Base-by-base conservation (phyloP, 2,329 filamentous ascomycete species). In the Aspergillus cejpii region DNA sequence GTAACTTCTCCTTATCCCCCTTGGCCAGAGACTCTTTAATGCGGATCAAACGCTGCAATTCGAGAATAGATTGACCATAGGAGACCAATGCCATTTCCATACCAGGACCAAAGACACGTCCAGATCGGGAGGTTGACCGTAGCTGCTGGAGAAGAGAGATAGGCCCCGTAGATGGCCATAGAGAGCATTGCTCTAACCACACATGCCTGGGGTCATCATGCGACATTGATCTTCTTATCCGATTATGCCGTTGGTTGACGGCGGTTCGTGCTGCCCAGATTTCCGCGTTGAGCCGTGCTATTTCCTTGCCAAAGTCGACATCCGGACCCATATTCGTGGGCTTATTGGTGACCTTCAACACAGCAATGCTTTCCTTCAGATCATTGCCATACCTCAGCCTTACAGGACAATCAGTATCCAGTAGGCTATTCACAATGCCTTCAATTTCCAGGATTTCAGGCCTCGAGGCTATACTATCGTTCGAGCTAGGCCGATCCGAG, bases 91-190 rank as follows among this genome's bases (percentile, higher is more conserved):
- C 43, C 17, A 66, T 51, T 48, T 66, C 70, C 53, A 70, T 67
- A 0, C 50, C 49, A 1, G 39, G n/a, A 0, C 62, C 62, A 39
- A 75, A 67, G 0, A 8, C 23, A 24, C 23, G 4, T 4, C 5
- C 3, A 1, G 38, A 31, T 1, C 29, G 45, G 0, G 60, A 60
- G 0, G 55, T 66, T 0, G 64, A 67, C 12, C 68, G 62, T 0
- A 77, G 54, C 12, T 69, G 65, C n/a, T 69, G 60, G 1, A 77
- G 62, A 1, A 78, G 52, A 1, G 68, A 60, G 0, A 65, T 41
- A 0, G 64, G 60, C 0, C 63, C 72, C n/a, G 70, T 49, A 1
- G 51, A 59, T 1, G 73, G 74, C 64, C 68, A 74, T 0, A 74
- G 53, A 3, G 59, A 57, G 1, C 58, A 67, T 17, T 54, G 31